Conservation (phyloP, 1,284 basidiomycete genomes). For the Cutaneotrichosporon daszewskae region DNA sequence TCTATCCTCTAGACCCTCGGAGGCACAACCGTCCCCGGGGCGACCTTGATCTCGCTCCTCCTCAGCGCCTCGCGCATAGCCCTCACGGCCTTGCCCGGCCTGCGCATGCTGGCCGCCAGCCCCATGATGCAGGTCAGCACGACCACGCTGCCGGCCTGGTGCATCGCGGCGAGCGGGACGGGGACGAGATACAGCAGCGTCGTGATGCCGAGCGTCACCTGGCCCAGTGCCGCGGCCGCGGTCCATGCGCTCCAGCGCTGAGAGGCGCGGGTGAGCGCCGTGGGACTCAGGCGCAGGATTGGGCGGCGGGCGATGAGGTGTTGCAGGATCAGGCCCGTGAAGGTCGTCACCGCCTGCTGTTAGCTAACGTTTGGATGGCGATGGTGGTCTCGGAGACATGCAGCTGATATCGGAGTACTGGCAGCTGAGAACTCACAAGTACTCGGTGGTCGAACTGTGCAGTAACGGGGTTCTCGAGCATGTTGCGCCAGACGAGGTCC, state of each 20-base stretch:
- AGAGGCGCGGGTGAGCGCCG: conserved; percentile 63
- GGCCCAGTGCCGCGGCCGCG: conserved; percentile 76
- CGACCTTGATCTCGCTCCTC: too few species aligned
- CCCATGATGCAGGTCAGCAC: conserved; percentile 81
- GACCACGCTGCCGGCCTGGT: conserved; percentile 90
- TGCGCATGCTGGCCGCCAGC: conserved; percentile 64
- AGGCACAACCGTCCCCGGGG: too few species aligned
- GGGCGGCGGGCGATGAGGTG: conserved; percentile 57
- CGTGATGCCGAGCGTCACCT: conserved; percentile 82
- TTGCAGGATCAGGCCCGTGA: conserved; percentile 62
- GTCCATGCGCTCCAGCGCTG: conserved; percentile 60
- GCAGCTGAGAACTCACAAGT: conserved; percentile 63
- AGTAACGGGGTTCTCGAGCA: conserved; percentile 95
- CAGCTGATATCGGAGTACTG: not conserved
- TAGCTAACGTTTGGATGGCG: too few species aligned
- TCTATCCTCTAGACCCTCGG: too few species aligned
- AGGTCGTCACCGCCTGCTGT: conserved; percentile 81
- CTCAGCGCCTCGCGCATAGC: conserved; percentile 14
- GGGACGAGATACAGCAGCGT: conserved; percentile 94
- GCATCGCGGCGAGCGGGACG: conserved; percentile 80
- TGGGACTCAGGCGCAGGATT: conserved; percentile 49
- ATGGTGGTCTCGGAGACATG: too few species aligned
- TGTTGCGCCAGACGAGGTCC: conserved; percentile 84
- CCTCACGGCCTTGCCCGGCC: conserved; percentile 62
- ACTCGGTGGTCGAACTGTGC: conserved; percentile 95